These are phyloP conservation scores for Diplodia seriata DNA, from an alignment of 2,329 filamentous ascomycete species.

Conservation along the genomic window DNA sequence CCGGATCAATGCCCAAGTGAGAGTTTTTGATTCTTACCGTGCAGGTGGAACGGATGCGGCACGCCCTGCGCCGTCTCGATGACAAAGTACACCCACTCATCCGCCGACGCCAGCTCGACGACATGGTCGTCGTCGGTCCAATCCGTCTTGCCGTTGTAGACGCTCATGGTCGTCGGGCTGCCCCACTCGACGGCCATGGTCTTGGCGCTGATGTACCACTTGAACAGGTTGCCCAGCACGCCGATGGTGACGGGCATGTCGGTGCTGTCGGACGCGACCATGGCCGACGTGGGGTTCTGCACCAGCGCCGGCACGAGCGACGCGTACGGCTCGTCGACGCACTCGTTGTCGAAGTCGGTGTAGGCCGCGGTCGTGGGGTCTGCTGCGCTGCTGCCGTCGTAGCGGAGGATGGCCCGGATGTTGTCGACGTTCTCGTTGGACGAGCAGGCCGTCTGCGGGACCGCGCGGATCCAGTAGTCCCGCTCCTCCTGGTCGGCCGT, in stretches of 20 bases:
- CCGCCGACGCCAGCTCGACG: conserved; percentile 35
- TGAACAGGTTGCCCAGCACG: conserved; percentile 38
- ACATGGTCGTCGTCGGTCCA: conserved; percentile 36
- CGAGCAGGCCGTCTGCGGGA: conserved; percentile 40
- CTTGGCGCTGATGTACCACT: conserved; percentile 52
- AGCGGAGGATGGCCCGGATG: conserved; percentile 51
- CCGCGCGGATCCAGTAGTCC: conserved; percentile 47
- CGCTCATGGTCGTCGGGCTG: conserved; percentile 54
- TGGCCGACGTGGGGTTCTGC: conserved; percentile 35
- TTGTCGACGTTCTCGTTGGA: conserved; percentile 38
- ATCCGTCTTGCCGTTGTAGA: conserved; percentile 40
- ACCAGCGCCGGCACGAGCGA: conserved; percentile 49
- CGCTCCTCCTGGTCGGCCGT: conserved; percentile 42
- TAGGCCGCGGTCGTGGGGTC: conserved; percentile 47
- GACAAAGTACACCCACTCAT: conserved; percentile 39
- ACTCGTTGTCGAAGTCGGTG: conserved; percentile 40
- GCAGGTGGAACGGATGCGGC: conserved; percentile 40
- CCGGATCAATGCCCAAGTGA: no score
- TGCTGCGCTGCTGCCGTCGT: conserved; percentile 45
- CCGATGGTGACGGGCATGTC: conserved; percentile 40
- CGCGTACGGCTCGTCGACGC: conserved; percentile 47
- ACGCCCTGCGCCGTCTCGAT: conserved; percentile 37
- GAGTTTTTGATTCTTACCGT: conserved; percentile 32
- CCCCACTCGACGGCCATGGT: conserved; percentile 57
- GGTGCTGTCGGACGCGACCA: conserved; percentile 34